A percentile compares a stretch with the other conserved stretches of the same genome.
Evolutionary conservation across 495 filamentous ascomycete genomes (phyloP).

Genomic region (Alectoria sarmentosa): DNA sequence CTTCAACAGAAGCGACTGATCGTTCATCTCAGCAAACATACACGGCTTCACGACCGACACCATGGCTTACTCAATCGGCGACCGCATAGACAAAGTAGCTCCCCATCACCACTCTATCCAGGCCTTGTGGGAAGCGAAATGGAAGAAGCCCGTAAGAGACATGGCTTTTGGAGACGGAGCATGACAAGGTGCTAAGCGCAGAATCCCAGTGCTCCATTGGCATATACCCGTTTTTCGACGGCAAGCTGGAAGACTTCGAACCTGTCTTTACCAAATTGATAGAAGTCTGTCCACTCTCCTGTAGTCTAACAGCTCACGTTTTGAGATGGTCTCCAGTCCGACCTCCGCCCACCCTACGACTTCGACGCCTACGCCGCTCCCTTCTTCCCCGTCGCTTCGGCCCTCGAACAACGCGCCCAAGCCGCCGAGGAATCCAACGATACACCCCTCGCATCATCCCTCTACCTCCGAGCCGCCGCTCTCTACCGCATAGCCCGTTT

Average conservation of each 20-base stretch:
- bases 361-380: slow-evolving; percentile 44
- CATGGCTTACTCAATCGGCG: background rate
- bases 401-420: slow-evolving; percentile 1
- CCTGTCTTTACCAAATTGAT: slow-evolving; percentile 63
- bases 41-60: too few relatives aligned
- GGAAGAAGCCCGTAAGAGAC: slow-evolving; percentile 56
- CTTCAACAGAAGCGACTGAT: too few relatives aligned
- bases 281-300: slow-evolving; percentile 33
- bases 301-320: slow-evolving; percentile 39
- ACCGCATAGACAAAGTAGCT: background rate
- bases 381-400: slow-evolving; percentile 17
- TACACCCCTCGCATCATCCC: slow-evolving; percentile 49
- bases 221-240: slow-evolving; percentile 77
- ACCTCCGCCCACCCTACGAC: slow-evolving; percentile 1
- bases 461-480: slow-evolving; percentile 64
- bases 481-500: slow-evolving; percentile 71
- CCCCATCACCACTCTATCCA: slow-evolving; percentile 63
- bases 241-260: slow-evolving; percentile 60
- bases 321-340: slow-evolving; percentile 45
- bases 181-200: background rate
- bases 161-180: background rate
- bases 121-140: slow-evolving; percentile 75
- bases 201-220: slow-evolving; percentile 26
- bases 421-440: slow-evolving; percentile 14
- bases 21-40: too few relatives aligned